Conservation (phyloP, 1,284 basidiomycete genomes). For the Cryptococcus floricola region DNA sequence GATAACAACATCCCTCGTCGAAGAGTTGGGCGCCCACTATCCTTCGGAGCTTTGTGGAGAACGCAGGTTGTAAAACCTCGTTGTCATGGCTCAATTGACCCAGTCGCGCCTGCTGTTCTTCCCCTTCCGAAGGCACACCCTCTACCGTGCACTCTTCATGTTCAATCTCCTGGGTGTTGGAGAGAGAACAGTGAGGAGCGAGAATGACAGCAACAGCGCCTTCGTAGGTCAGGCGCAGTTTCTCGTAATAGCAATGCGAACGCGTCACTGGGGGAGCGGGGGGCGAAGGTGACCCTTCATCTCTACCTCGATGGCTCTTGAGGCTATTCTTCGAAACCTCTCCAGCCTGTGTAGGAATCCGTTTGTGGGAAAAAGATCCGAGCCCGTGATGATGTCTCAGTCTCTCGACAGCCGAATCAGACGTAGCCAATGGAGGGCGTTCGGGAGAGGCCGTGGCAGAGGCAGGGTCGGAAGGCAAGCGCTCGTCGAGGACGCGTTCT, state of each 20-base stretch:
- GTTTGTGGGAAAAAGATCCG: neutral
- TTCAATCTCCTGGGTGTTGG: conserved; percentile 18
- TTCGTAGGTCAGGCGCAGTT: conserved; percentile 22
- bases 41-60: conserved; percentile 29
- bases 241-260: conserved; percentile 36
- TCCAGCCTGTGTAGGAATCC: neutral
- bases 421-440: conserved; percentile 7
- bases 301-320: neutral
- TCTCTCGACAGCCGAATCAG: conserved; percentile 9
- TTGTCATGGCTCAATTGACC: conserved; percentile 16
- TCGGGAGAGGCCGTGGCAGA: neutral
- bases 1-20: conserved; percentile 33
- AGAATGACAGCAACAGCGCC: conserved; percentile 26
- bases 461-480: neutral
- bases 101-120: conserved; percentile 15
- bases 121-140: conserved; percentile 19
- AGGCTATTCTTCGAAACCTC: neutral
- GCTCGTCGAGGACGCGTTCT: neutral
- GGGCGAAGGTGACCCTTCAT: conserved; percentile 7
- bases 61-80: conserved; percentile 19
- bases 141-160: conserved; percentile 20
- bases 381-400: conserved; percentile 21
- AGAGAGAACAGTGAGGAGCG: conserved; percentile 33
- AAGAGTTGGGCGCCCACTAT: conserved; percentile 32
- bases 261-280: conserved; percentile 26